A percentile compares a stretch with the other conserved stretches of the same genome.
phyloP scores from a whole-genome alignment of 306 rosid genomes.

The Castanea sativa region DNA sequence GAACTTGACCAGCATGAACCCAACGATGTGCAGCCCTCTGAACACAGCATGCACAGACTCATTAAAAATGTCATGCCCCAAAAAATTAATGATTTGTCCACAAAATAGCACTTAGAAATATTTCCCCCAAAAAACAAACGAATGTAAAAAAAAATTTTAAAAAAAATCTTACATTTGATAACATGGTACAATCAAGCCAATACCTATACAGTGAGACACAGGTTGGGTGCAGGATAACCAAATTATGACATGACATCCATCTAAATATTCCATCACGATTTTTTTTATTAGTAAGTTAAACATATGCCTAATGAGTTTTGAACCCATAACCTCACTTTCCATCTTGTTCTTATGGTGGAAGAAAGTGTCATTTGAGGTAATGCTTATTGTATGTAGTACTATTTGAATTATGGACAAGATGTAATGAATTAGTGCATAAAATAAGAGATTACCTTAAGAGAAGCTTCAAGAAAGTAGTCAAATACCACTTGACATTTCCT shows the following conservation, averaged over 20 bases:
- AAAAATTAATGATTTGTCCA: not conserved
- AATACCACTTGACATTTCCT: conserved; percentile 70
- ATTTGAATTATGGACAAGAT: not conserved
- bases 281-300: no score
- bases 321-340: no score
- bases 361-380: no score
- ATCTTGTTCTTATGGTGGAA: no score
- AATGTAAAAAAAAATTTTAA: not conserved
- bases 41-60: not conserved
- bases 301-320: no score
- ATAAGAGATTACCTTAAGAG: conserved; percentile 57
- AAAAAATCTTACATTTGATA: not conserved
- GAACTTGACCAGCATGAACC: not conserved
- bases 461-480: conserved; percentile 78
- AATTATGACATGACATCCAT: not conserved
- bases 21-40: not conserved
- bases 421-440: not conserved
- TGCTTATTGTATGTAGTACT: not conserved
- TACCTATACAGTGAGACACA: no score
- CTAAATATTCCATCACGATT: no score
- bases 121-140: not conserved
- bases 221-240: not conserved
- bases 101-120: not conserved
- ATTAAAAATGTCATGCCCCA: not conserved
- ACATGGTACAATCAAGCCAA: no score